Conservation (phyloP, 2,329 filamentous ascomycete genomes). For the Aureobasidium leucospermi region DNA sequence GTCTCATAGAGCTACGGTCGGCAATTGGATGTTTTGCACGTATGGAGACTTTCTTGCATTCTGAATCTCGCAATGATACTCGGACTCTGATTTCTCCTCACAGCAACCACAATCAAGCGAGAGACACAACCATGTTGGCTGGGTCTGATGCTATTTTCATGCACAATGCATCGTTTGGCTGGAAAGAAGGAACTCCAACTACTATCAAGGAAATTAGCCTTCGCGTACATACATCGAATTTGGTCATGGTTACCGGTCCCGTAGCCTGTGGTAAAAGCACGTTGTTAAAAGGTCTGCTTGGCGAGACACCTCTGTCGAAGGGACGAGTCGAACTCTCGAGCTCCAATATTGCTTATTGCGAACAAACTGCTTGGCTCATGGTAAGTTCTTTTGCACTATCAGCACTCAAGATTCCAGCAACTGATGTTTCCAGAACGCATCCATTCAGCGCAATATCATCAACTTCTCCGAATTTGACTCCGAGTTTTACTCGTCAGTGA, state of each 20-base stretch:
- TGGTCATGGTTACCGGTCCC: conserved; percentile 44
- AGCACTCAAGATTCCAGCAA: background rate
- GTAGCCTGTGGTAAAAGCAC: conserved; percentile 48
- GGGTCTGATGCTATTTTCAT: conserved; percentile 35
- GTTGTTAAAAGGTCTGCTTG: conserved; percentile 38
- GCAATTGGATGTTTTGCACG: conserved; percentile 36
- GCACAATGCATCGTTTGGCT: conserved; percentile 31
- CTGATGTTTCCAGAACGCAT: conserved; percentile 68
- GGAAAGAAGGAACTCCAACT: conserved; percentile 36
- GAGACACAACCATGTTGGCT: background rate
- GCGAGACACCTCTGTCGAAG: conserved; percentile 32
- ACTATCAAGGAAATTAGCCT: conserved; percentile 36
- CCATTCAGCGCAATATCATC: conserved; percentile 68
- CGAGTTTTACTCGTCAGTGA: conserved; percentile 60
- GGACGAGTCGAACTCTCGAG: conserved; percentile 45
- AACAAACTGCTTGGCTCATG: background rate
- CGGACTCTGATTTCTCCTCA: conserved; percentile 24
- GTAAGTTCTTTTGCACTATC: background rate
- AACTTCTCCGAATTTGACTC: conserved; percentile 61
- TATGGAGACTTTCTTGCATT: conserved; percentile 38
- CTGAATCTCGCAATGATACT: background rate
- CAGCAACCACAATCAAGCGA: background rate
- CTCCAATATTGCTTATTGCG: conserved; percentile 30
- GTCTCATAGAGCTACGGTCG: background rate
- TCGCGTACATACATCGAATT: conserved; percentile 33